A percentile compares a stretch with the other conserved stretches of the same genome.
These are phyloP conservation scores for Myxozyma kluyveri DNA, from an alignment of 805 yeast genomes.

Conservation along the genomic window DNA sequence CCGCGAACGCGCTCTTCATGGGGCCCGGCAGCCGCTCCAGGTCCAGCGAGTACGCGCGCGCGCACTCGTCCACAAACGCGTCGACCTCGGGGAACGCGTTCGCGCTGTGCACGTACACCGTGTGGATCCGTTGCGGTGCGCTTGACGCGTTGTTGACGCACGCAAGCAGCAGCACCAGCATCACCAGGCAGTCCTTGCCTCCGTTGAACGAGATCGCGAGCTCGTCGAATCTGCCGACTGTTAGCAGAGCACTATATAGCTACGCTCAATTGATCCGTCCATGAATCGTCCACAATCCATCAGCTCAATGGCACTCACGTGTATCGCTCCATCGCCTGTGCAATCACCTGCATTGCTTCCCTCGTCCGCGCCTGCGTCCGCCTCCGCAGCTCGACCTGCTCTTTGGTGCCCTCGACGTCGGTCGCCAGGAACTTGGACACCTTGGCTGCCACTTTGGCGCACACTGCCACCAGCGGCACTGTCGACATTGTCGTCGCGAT, in stretches of 20 bases:
- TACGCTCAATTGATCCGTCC: not conserved
- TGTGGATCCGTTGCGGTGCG: constrained; percentile 42
- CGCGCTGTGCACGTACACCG: constrained; percentile 75
- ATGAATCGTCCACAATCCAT: too few species aligned
- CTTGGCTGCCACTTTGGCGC: constrained; percentile 21
- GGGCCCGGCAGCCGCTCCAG: constrained; percentile 42
- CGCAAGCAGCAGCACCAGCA: constrained; percentile 72
- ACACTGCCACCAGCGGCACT: constrained; percentile 19
- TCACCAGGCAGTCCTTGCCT: constrained; percentile 93
- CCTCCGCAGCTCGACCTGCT: constrained; percentile 7
- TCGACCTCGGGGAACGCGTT: constrained; percentile 69
- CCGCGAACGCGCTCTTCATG: constrained; percentile 67
- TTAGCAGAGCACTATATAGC: not conserved
- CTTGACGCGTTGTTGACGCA: constrained; percentile 39
- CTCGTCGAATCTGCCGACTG: constrained; percentile 40
- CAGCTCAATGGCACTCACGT: constrained; percentile 23
- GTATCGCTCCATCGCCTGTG: constrained; percentile 34
- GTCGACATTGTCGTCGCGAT: constrained; percentile 16
- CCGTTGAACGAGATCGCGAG: constrained; percentile 88
- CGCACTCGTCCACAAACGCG: constrained; percentile 59
- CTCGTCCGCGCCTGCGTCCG: constrained; percentile 32
- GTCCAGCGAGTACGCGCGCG: constrained; percentile 53
- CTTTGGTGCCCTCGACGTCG: not conserved
- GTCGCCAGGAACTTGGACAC: constrained; percentile 18
- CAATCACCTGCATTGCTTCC: constrained; percentile 33